Conservation (phyloP, 2,329 filamentous ascomycete species). For the Cladosporium sp. region DNA sequence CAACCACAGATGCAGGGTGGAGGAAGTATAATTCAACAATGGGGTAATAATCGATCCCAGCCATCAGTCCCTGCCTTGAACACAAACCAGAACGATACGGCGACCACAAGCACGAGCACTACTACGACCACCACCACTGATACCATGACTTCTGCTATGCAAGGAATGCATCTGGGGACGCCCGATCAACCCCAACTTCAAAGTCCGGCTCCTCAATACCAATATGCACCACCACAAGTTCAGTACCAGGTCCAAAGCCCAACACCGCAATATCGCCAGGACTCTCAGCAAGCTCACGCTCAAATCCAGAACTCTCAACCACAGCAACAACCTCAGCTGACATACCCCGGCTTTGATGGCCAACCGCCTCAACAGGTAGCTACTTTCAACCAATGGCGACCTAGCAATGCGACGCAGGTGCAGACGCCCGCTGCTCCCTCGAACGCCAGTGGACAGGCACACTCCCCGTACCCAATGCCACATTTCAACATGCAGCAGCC, state of each 20-base stretch:
- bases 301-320: neutral
- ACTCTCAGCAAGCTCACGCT: neutral
- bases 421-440: neutral
- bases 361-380: neutral
- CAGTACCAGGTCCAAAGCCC: neutral
- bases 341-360: neutral
- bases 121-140: neutral
- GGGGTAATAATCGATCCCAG: no score
- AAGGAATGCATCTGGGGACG: neutral
- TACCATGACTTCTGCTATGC: neutral
- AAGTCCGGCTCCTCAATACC: neutral
- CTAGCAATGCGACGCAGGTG: neutral
- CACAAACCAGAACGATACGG: neutral
- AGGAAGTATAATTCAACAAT: neutral
- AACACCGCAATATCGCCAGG: neutral
- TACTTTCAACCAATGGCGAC: neutral
- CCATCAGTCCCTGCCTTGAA: neutral
- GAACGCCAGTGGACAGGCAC: neutral
- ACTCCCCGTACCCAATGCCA: neutral
- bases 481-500: neutral
- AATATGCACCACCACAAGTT: neutral
- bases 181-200: neutral
- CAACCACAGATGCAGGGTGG: neutral
- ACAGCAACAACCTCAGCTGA: neutral
- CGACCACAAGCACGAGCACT: neutral